Evolutionary conservation across 163 green algal genomes (phyloP).

Genomic region (Chlamydomonas reinhardtii): DNA sequence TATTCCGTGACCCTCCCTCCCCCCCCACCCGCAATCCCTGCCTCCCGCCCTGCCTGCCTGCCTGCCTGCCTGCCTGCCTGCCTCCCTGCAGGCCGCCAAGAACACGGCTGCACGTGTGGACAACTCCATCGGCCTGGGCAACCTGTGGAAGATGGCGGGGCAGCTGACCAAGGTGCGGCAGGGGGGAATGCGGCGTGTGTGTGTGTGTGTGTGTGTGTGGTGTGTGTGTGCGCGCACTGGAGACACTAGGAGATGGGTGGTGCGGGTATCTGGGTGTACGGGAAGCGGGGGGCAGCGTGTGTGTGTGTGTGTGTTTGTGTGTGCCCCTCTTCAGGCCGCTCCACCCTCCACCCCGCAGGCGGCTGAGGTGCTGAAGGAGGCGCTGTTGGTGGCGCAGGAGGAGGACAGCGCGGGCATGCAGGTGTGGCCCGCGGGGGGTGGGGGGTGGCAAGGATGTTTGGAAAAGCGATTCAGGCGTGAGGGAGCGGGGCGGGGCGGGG

Average conservation of each 20-base stretch:
- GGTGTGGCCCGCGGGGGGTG: neutral
- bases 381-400: slow-evolving; percentile 34
- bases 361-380: slow-evolving; percentile 35
- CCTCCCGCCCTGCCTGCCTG: too few relatives aligned
- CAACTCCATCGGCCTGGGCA: slow-evolving; percentile 42
- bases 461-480: neutral
- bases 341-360: too few relatives aligned
- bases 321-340: too few relatives aligned
- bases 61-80: too few relatives aligned
- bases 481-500: too few relatives aligned
- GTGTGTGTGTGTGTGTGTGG: neutral
- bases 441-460: neutral
- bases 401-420: slow-evolving; percentile 45
- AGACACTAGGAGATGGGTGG: too few relatives aligned
- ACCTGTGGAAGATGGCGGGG: slow-evolving; percentile 35
- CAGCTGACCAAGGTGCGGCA: slow-evolving; percentile 14
- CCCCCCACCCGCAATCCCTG: too few relatives aligned
- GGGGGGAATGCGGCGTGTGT: too few relatives aligned
- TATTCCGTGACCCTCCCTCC: too few relatives aligned
- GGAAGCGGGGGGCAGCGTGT: neutral
- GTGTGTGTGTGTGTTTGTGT: too few relatives aligned
- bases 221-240: neutral
- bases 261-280: too few relatives aligned
- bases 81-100: too few relatives aligned
- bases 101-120: slow-evolving; percentile 26